phyloP scores from a whole-genome alignment of 2,329 filamentous ascomycete genomes.

The Raffaelea deltoideospora region DNA sequence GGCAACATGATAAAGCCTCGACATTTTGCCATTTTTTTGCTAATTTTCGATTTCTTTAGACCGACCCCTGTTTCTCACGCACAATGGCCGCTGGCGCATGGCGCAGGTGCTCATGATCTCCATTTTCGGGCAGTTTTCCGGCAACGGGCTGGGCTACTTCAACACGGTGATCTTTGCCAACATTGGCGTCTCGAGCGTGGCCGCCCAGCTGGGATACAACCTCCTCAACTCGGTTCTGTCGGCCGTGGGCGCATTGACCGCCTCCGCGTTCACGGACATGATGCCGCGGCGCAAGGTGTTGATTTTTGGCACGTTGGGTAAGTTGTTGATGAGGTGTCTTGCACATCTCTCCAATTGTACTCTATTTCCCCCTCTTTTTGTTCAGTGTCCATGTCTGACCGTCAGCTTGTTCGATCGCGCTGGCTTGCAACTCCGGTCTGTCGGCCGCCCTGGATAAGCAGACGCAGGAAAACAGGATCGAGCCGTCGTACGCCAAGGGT shows the following conservation, averaged over 20 bases:
- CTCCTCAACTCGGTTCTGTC: slow-evolving; percentile 30
- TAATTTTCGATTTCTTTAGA: slow-evolving; percentile 9
- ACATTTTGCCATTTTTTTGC: neutral
- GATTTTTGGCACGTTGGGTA: slow-evolving; percentile 24
- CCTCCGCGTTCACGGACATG: slow-evolving; percentile 25
- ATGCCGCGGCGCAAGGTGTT: slow-evolving; percentile 32
- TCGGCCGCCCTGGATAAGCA: slow-evolving; percentile 20
- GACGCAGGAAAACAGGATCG: slow-evolving; percentile 15
- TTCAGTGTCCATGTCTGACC: neutral
- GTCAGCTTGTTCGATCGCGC: slow-evolving; percentile 20
- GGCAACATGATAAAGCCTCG: neutral
- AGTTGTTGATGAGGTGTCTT: neutral
- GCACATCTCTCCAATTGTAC: neutral
- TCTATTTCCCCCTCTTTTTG: neutral
- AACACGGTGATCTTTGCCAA: slow-evolving; percentile 30
- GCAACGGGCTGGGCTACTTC: slow-evolving; percentile 35
- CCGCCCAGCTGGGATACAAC: slow-evolving; percentile 28
- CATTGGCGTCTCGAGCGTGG: slow-evolving; percentile 20
- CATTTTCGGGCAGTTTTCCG: slow-evolving; percentile 34
- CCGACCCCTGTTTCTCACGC: slow-evolving; percentile 25
- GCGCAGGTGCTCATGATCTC: slow-evolving; percentile 34
- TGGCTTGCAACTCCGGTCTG: slow-evolving; percentile 30
- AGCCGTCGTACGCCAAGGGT: slow-evolving; percentile 22
- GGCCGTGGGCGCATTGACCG: slow-evolving; percentile 26
- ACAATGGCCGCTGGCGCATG: slow-evolving; percentile 31